Evolutionary conservation across 139 green algal species (phyloP).

Genomic region (Astrephomene gubernaculifera): DNA sequence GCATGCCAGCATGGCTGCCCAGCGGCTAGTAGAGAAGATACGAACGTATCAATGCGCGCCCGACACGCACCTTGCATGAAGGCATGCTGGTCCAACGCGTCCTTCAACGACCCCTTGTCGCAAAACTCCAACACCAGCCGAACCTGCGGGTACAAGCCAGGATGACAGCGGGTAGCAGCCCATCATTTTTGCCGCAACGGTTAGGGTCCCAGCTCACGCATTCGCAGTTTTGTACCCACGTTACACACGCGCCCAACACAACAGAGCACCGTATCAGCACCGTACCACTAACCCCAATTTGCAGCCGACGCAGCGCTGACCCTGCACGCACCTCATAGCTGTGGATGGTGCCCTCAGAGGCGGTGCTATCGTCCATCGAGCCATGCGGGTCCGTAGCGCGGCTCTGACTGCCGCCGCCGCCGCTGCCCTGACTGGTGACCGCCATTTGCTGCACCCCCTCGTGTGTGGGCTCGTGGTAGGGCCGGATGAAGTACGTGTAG

Average conservation of each 20-base stretch:
- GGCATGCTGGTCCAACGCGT: slow-evolving; percentile 56
- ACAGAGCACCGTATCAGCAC: too few relatives aligned
- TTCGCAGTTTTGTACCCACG: too few relatives aligned
- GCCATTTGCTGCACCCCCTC: slow-evolving; percentile 13
- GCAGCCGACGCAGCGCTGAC: background rate
- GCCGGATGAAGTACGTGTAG: slow-evolving; percentile 62
- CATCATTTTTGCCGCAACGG: too few relatives aligned
- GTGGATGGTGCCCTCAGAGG: background rate
- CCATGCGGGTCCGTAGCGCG: background rate
- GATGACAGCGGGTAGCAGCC: too few relatives aligned
- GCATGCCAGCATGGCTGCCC: too few relatives aligned
- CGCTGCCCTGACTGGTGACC: background rate
- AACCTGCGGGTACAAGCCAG: too few relatives aligned
- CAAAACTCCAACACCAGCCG: slow-evolving; percentile 73
- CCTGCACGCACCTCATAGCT: slow-evolving; percentile 15
- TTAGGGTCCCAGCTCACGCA: too few relatives aligned
- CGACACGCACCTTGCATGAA: slow-evolving; percentile 48
- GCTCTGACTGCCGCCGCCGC: background rate
- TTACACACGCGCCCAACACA: too few relatives aligned
- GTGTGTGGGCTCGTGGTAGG: slow-evolving; percentile 22
- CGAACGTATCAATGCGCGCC: too few relatives aligned
- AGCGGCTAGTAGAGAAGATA: too few relatives aligned
- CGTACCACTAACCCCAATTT: too few relatives aligned
- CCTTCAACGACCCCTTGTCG: slow-evolving; percentile 63
- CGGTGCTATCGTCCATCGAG: background rate